Base-by-base conservation (phyloP, 78 protist species). In the Pelomyxa schiedti region DNA sequence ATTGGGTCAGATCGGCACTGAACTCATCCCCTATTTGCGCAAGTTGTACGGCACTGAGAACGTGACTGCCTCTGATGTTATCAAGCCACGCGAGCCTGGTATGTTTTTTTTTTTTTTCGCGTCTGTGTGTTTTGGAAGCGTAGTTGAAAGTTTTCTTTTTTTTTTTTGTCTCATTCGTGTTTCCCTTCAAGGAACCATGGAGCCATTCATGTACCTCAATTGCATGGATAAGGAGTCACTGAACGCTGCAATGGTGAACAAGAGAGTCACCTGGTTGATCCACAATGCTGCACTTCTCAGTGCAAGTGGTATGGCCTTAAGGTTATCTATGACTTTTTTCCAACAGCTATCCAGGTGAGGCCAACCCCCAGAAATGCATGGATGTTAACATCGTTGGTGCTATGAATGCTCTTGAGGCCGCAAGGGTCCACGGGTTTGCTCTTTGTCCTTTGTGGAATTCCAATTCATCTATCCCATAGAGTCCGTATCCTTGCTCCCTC, bases 211-310 rank as follows among this genome's bases (percentile, higher is more conserved):
- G 63, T n/a, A 52, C 63, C 24, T 52, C 24, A 52, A 52, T 52
- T 52, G 63, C 24, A 24, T 52, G 63, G 36, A n/a, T n/a, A 52
- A 52, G 63, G 63, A 52, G 63, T n/a, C 24, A 52, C 63, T 52
- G 63, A 52, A 24, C 58, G 58, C 16, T 16, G 58, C 58, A 16
- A 16, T 87, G 39, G 85, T 77, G 32, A 40, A 68, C 26, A 0
- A 82, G 64, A 2, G 65, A 1, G 30, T 83, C 29, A 64, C 66
- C 72, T 74, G 66, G 75, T 4, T 87, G 37, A 30, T 87, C 42
- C 88, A 87, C 78, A 2, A 35, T 38, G 77, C 89, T 16, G 64
- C 86, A 8, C 8, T 88, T n/a, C 67, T 88, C 16, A 73, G 84
- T 1, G 92, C 69, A 29, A 32, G n/a, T n/a, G n/a, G n/a, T n/a